Percentiles rank a stretch among this genome's conserved stretches.
Conservation (phyloP, 1,284 basidiomycete species). For the Marasmius tenuissimus region DNA sequence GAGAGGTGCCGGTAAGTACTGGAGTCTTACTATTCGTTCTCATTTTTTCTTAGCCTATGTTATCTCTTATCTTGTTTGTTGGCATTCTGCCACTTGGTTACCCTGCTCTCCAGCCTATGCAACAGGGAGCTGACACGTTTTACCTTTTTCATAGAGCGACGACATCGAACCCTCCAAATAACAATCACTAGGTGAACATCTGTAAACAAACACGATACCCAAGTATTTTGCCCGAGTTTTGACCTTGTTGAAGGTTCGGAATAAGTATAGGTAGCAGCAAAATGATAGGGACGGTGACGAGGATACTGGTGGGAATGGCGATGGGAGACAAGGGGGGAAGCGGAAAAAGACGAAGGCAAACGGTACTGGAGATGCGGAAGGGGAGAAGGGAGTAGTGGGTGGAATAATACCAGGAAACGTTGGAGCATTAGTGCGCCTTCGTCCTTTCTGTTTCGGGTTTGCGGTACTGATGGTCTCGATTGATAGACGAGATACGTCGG, state of each 20-base stretch:
- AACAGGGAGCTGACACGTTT: not conserved
- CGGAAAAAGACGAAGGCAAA: not conserved
- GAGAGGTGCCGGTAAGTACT: not conserved
- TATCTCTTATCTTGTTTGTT: not conserved
- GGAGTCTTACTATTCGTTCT: too few species aligned
- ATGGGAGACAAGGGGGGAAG: conserved; percentile 9
- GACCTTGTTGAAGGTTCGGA: conserved; percentile 57
- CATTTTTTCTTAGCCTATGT: not conserved
- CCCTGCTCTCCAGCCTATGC: too few species aligned
- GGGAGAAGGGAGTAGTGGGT: conserved; percentile 22
- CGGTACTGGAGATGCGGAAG: conserved; percentile 3
- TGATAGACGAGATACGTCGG: conserved; percentile 65
- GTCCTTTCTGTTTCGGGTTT: not conserved
- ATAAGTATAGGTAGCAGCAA: conserved; percentile 35
- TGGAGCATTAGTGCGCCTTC: conserved; percentile 63
- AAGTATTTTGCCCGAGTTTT: conserved; percentile 65
- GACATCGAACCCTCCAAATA: conserved; percentile 45
- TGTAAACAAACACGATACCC: conserved; percentile 58
- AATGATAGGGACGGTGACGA: too few species aligned
- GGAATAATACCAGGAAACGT: conserved; percentile 55
- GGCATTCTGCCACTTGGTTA: too few species aligned
- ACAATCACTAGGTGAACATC: conserved; percentile 18
- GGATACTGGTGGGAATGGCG: conserved; percentile 23
- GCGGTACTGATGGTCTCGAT: not conserved
- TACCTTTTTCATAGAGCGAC: conserved; percentile 36